Evolutionary conservation across 495 filamentous ascomycete species (phyloP).

Genomic region (Penicillium taxi): DNA sequence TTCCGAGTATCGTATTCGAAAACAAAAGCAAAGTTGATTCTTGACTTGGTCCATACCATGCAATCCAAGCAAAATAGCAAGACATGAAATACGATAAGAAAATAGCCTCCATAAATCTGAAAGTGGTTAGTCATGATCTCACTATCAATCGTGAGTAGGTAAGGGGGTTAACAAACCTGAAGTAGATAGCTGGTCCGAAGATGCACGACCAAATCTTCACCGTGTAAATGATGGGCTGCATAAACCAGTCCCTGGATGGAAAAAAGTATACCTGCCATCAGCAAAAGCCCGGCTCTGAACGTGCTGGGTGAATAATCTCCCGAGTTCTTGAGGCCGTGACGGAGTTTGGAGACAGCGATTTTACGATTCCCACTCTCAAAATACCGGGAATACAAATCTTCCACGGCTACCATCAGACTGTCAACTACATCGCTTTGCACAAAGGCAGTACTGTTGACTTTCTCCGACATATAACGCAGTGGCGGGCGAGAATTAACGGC

Average conservation of each 20-base stretch:
- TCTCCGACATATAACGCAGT: conserved; percentile 81
- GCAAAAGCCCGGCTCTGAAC: conserved; percentile 72
- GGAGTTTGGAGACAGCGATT: conserved; percentile 76
- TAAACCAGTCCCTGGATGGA: conserved; percentile 66
- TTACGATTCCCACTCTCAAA: conserved; percentile 89
- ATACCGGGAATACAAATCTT: conserved; percentile 88
- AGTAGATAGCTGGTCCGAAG: conserved; percentile 65
- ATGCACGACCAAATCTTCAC: conserved; percentile 37
- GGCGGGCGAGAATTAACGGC: conserved; percentile 66
- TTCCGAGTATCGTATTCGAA: conserved; percentile 90
- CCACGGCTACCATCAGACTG: conserved; percentile 63
- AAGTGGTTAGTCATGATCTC: too few species aligned
- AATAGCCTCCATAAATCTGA: conserved; percentile 81
- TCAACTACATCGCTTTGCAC: conserved; percentile 78
- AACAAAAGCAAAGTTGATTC: conserved; percentile 93
- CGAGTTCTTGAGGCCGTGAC: conserved; percentile 53
- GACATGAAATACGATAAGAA: conserved; percentile 65
- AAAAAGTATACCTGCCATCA: conserved; percentile 68
- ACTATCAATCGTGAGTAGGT: conserved; percentile 27
- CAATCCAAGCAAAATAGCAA: conserved; percentile 71
- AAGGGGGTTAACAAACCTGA: conserved; percentile 42
- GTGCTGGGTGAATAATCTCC: conserved; percentile 64
- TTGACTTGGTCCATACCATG: conserved; percentile 67
- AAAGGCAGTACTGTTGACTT: conserved; percentile 84
- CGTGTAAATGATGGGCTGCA: conserved; percentile 46